These are phyloP conservation scores for Ampelocalamus luodianensis DNA, from an alignment of 176 grass and related monocot species.

Conservation along the genomic window DNA sequence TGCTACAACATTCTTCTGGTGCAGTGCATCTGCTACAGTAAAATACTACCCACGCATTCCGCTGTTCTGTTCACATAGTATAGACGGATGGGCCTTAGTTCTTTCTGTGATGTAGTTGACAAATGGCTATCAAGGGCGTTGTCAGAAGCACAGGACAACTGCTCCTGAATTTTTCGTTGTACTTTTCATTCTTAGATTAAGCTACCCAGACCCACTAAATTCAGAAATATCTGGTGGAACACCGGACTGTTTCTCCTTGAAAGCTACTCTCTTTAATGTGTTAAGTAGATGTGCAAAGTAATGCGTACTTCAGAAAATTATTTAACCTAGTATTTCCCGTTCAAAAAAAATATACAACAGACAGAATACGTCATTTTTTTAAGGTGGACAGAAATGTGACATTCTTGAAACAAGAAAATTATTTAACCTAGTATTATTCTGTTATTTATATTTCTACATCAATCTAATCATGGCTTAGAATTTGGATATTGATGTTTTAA, in stretches of 20 bases:
- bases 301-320: not conserved
- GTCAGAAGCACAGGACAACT: not conserved
- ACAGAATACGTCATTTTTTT: not conserved
- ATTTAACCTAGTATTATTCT: no score
- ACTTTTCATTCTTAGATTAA: conserved; percentile 2
- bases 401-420: not conserved
- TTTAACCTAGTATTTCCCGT: not conserved
- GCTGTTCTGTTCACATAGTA: no score
- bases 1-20: no score
- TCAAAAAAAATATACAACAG: not conserved
- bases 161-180: not conserved
- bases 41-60: no score
- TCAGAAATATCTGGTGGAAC: conserved; percentile 27
- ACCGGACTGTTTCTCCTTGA: not conserved
- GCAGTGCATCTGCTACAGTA: no score
- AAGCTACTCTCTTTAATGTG: no score
- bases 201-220: not conserved
- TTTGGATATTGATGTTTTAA: no score
- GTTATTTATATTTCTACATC: no score
- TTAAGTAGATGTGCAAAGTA: not conserved
- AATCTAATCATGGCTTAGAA: no score
- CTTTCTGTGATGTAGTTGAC: not conserved
- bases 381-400: not conserved
- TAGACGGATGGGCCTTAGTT: not conserved
- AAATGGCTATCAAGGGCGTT: conserved; percentile 8